A percentile compares a stretch with the other conserved stretches of the same genome.
phyloP scores from a whole-genome alignment of 371 early-diverging fungal species.

The Mucor velutinosus region DNA sequence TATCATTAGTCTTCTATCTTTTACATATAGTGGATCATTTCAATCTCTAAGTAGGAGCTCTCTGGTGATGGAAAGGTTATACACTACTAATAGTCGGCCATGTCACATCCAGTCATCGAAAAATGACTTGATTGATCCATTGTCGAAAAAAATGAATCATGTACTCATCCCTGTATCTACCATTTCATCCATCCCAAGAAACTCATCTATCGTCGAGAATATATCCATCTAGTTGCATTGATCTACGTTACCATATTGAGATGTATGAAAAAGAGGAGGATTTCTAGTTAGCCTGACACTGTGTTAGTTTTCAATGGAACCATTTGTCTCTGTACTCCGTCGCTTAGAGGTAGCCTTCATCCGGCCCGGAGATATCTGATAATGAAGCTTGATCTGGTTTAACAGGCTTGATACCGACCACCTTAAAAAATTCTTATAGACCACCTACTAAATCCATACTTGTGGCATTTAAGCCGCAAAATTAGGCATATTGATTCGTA shows the following conservation, averaged over 20 bases:
- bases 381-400: too few species aligned
- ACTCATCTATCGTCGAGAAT: slow-evolving; percentile 1
- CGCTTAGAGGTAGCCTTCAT: neutral
- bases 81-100: neutral
- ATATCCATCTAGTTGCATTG: neutral
- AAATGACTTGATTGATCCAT: neutral
- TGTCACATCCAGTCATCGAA: neutral
- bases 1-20: neutral
- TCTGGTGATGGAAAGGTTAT: too few species aligned
- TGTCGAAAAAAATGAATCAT: neutral
- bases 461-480: too few species aligned
- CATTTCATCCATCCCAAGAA: slow-evolving; percentile 6
- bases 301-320: neutral
- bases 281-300: slow-evolving; percentile 6
- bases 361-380: too few species aligned
- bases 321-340: neutral
- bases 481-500: too few species aligned
- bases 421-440: too few species aligned
- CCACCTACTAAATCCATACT: too few species aligned
- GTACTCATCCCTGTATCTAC: neutral
- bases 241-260: slow-evolving; percentile 24
- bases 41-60: too few species aligned
- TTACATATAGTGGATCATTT: too few species aligned
- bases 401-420: too few species aligned
- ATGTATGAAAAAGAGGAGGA: slow-evolving; percentile 28